Percentiles rank a stretch among this genome's conserved stretches.
These are phyloP conservation scores for Raphanus hybrid DNA, from an alignment of 441 rosid genomes.

Conservation along the genomic window DNA sequence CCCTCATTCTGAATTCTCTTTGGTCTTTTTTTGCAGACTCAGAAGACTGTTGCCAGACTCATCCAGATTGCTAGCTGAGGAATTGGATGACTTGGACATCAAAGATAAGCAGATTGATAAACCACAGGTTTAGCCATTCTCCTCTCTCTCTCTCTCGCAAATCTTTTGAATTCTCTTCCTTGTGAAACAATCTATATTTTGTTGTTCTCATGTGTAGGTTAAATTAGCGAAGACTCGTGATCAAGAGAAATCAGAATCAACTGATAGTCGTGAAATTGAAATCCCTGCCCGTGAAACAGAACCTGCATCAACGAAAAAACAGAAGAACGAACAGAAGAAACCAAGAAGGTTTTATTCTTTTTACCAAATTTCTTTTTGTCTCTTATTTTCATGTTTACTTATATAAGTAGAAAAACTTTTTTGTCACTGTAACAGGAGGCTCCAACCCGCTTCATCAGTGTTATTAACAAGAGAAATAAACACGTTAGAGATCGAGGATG, in stretches of 20 bases:
- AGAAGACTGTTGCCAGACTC: slow-evolving; percentile 82
- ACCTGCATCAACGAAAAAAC: slow-evolving; percentile 45
- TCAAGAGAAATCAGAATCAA: slow-evolving; percentile 35
- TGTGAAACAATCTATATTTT: not conserved
- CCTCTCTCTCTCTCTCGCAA: slow-evolving; percentile 9
- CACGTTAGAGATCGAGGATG: slow-evolving; percentile 60
- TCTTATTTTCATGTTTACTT: slow-evolving; percentile 7
- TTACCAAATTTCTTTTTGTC: not conserved
- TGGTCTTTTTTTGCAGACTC: slow-evolving; percentile 36
- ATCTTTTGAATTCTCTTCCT: not conserved
- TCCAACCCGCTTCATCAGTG: slow-evolving; percentile 73
- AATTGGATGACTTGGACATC: slow-evolving; percentile 53
- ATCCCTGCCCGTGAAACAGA: slow-evolving; percentile 39
- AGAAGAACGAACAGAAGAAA: slow-evolving; percentile 55
- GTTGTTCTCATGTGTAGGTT: slow-evolving; percentile 26
- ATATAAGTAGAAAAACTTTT: not conserved
- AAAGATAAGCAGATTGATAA: slow-evolving; percentile 55
- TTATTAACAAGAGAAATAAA: slow-evolving; percentile 65
- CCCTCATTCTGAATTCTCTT: slow-evolving; percentile 14
- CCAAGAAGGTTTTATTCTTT: slow-evolving; percentile 63
- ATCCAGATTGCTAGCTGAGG: slow-evolving; percentile 54
- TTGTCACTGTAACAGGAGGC: slow-evolving; percentile 64
- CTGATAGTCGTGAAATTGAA: slow-evolving; percentile 26
- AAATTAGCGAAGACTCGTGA: slow-evolving; percentile 1
- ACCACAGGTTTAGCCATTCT: slow-evolving; percentile 55